Evolutionary conservation across 169 alveolate species (phyloP), one percentile per base, ranked within the genome.

Genomic region (Babesia divergens): DNA sequence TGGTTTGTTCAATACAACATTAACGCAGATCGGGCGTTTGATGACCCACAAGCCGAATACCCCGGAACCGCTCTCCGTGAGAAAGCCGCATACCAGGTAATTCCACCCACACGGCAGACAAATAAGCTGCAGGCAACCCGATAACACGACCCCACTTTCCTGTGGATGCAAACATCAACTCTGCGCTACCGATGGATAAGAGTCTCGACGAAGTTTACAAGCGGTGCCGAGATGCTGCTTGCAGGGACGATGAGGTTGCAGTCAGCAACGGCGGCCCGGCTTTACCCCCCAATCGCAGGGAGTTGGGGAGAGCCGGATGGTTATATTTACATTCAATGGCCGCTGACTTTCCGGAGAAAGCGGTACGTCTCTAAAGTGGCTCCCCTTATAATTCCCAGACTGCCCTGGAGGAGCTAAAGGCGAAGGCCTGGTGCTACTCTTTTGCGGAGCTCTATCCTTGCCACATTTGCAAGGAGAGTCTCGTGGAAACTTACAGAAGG

Each of bases 251-350:
- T 9, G 56, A 59, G 29, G 55, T 47, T 31, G 47, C 53, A 16
- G 46, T 54, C 24, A 6, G 28, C 9, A 20, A 1, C 7, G 37
- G 37, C 8, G 22, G 42, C 38, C 16, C 34, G 24, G 28, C 29
- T 14, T 46, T 69, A 5, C 94, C 95, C 38, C 95, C 94, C 4
- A 86, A 77, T 35, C 76, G 96, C 38, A 79, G 35, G 29, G 92
- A 91, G 51, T 76, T 91, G 46, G 95, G 95, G 16, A 51, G 93
- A 20, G 93, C 94, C 40, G 84, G 92, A 0, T 91, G 95, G 95
- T 51, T 84, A 55, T 65, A 83, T 46, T 62, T 91, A 66, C 95
- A 91, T 38, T 65, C 94, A n/a, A 67, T 86, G 44, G 89, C 94
- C 0, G 91, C 94, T 1, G 64, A 84, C n/a, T 91, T 81, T 50